These are phyloP conservation scores for Urostyla sp. DNA, from an alignment of 73 alveolate genomes.

Conservation along the genomic window DNA sequence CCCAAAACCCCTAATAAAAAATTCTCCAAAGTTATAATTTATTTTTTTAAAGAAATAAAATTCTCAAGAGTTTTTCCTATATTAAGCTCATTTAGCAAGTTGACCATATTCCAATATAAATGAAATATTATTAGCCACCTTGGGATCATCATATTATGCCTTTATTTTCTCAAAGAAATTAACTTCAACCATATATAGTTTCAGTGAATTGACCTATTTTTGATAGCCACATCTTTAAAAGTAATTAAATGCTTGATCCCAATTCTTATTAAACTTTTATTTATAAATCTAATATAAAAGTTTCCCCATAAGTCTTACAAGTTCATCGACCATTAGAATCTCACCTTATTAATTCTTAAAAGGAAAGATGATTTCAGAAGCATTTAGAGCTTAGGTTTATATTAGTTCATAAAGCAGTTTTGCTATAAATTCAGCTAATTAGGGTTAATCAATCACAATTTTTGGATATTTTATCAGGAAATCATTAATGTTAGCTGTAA, in stretches of 20 bases:
- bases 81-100: too few species aligned
- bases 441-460: neutral
- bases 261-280: neutral
- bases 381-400: neutral
- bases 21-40: too few species aligned
- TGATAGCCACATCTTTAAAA: neutral
- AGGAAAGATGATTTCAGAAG: neutral
- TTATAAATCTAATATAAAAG: neutral
- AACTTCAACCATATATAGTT: neutral
- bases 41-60: too few species aligned
- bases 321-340: constrained; percentile 1
- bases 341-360: neutral
- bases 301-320: neutral
- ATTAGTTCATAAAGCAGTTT: neutral
- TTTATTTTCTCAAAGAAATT: constrained; percentile 9
- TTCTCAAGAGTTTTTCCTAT: too few species aligned
- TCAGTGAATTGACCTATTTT: neutral
- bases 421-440: neutral
- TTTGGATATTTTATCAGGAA: too few species aligned
- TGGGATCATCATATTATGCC: too few species aligned
- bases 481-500: neutral
- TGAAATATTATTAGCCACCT: too few species aligned
- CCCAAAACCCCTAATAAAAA: too few species aligned
- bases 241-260: constrained; percentile 5
- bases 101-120: too few species aligned